Conservation (phyloP, 2,329 filamentous ascomycete species). For the Daldinia sp. region DNA sequence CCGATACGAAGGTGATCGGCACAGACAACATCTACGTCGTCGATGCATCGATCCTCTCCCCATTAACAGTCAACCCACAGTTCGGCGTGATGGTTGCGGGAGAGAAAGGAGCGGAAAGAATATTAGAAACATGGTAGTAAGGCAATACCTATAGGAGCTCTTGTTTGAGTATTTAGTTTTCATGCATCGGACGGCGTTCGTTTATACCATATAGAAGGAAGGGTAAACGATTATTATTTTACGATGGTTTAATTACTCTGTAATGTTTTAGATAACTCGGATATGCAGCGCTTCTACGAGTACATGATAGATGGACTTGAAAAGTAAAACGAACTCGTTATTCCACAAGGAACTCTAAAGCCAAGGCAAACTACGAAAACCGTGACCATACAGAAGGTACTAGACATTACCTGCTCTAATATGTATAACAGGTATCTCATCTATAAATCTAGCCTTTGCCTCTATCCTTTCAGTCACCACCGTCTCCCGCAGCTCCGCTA, state of each 20-base stretch:
- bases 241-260: background rate
- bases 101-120: constrained; percentile 64
- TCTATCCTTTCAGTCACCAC: background rate
- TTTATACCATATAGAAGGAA: constrained; percentile 10
- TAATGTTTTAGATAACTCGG: background rate
- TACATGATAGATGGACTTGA: background rate
- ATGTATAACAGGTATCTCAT: background rate
- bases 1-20: constrained; percentile 60
- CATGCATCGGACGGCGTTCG: constrained; percentile 10
- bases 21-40: constrained; percentile 65
- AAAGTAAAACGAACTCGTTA: background rate
- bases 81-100: constrained; percentile 67
- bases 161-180: constrained; percentile 1
- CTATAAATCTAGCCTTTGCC: background rate
- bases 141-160: background rate
- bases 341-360: background rate
- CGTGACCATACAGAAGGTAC: background rate
- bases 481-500: background rate
- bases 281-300: background rate
- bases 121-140: constrained; percentile 49
- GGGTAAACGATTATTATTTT: background rate
- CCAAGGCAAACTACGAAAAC: background rate
- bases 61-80: constrained; percentile 66
- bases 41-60: constrained; percentile 62
- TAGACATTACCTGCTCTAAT: background rate